Base-by-base conservation (phyloP, 164 flowering plant genomes). In the Vitis rotundifolia region DNA sequence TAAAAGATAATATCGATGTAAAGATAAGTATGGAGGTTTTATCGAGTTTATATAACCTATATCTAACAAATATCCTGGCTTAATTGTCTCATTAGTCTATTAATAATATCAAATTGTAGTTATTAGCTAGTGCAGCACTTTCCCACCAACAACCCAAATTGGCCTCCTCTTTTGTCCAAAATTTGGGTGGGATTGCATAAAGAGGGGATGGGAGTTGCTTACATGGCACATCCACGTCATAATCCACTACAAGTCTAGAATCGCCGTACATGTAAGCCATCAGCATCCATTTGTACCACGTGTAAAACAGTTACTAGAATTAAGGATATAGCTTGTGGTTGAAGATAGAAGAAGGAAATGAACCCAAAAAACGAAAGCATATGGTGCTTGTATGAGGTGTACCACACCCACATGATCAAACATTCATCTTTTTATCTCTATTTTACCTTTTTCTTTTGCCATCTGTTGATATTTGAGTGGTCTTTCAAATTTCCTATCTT, bases 351-450 rank as follows among this genome's bases (percentile, higher is more conserved):
- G 18, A 19, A 16, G 26, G 59, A 18, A 57, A 22, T n/a, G 2
- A 8, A 16, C 9, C 59, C 28, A 16, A 18, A 57, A 57, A 19
- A 16, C 8, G 2, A 19, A n/a, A 5, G 6, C 18, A 59, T 59
- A 14, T 60, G 55, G 69, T 71, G 74, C 64, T 48, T 57, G 9
- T 26, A 69, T 65, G 74, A 71, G 11, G 74, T 71, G 74, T 59
- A 29, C 63, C 74, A 71, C 69, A 26, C 37, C 26, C 13, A 15
- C 10, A 37, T 16, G 28, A 7, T 3, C 44, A 37, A 0, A 0
- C 44, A 37, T 37, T 37, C 44, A 37, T 37, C 44, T 37, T 37
- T 37, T 3, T 31, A 31, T 31, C 44, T 31, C 5, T 31, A 31
- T 31, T 31, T 31, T 37, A 37, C 7, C 44, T 19, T 49, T 49